phyloP scores from a whole-genome alignment of 208 protist genomes.

The Acanthamoeba lenticulata region DNA sequence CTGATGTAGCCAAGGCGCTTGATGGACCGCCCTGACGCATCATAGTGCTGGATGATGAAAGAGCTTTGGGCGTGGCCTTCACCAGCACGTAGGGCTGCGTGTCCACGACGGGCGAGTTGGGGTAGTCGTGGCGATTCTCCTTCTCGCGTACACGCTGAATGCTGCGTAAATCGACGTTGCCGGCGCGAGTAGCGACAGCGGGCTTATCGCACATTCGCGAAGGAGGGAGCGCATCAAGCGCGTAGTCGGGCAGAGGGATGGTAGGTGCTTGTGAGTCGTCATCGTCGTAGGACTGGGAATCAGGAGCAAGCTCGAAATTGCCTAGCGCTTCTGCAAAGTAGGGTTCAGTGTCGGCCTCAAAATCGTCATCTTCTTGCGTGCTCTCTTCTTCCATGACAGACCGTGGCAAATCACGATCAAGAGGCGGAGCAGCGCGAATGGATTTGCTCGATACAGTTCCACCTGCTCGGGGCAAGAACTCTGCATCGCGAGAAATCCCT shows the following conservation, averaged over 20 bases:
- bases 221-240: no score
- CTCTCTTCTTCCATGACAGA: background rate
- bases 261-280: background rate
- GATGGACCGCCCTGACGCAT: no score
- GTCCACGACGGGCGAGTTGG: background rate
- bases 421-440: no score
- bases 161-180: background rate
- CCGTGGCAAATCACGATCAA: background rate
- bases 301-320: background rate
- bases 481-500: background rate
- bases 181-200: background rate
- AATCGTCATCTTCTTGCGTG: constrained; percentile 5
- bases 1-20: background rate
- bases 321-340: background rate
- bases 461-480: background rate
- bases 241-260: no score
- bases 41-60: background rate
- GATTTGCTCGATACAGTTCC: no score
- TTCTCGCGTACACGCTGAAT: background rate
- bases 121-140: constrained; percentile 11
- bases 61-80: constrained; percentile 10
- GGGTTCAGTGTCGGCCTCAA: constrained; percentile 17
- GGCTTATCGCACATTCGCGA: background rate
- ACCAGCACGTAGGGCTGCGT: constrained; percentile 19
- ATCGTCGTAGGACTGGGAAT: background rate